A percentile compares a stretch with the other conserved stretches of the same genome.
Conservation (phyloP, 2,329 filamentous ascomycete genomes). For the Hypoxylon sp. region DNA sequence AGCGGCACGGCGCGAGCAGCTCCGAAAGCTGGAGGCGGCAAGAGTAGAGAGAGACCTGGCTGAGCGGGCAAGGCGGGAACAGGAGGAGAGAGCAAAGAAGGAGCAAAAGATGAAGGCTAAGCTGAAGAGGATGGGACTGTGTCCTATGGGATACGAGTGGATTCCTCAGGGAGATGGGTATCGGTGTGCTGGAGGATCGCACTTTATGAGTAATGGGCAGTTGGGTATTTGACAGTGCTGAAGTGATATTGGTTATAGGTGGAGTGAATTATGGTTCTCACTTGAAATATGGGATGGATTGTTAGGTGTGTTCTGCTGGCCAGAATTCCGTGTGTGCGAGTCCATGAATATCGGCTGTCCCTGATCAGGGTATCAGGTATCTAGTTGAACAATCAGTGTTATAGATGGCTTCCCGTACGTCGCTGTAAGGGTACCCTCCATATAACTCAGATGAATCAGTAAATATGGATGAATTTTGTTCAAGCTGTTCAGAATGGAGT, state of each 20-base stretch:
- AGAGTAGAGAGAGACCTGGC: slow-evolving; percentile 23
- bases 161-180: slow-evolving; percentile 41
- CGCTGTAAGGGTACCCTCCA: no score
- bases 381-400: no score
- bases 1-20: slow-evolving; percentile 36
- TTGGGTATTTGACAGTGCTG: slow-evolving; percentile 18
- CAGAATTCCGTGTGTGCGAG: no score
- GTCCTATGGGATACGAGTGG: slow-evolving; percentile 64
- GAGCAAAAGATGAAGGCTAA: slow-evolving; percentile 60
- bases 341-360: no score
- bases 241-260: background rate
- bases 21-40: slow-evolving; percentile 35
- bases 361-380: no score
- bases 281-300: no score
- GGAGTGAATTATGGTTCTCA: no score
- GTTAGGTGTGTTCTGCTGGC: no score
- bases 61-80: slow-evolving; percentile 42
- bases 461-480: no score
- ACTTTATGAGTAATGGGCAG: slow-evolving; percentile 37
- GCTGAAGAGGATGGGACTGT: slow-evolving; percentile 67
- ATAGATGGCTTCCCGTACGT: no score
- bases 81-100: slow-evolving; percentile 56
- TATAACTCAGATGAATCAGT: no score
- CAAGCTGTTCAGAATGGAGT: no score
- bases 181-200: slow-evolving; percentile 45